Evolutionary conservation across 2,329 filamentous ascomycete species (phyloP).

Genomic region (Trichoderma atrobrunneum): DNA sequence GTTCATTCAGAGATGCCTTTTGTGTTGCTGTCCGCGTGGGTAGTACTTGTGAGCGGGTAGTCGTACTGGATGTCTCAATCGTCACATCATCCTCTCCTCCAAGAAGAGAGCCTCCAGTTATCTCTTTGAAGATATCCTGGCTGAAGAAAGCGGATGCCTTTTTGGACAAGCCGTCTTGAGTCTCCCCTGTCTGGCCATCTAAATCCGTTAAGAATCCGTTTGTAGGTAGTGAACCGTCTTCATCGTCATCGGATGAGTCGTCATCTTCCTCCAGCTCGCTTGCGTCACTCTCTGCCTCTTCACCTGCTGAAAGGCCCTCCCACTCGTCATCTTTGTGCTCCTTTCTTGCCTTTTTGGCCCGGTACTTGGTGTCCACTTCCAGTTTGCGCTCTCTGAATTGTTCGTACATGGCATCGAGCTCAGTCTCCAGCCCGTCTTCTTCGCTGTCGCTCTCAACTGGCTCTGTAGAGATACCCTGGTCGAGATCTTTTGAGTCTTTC

Average conservation of each 20-base stretch:
- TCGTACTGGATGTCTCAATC: conserved; percentile 16
- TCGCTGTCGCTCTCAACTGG: conserved; percentile 70
- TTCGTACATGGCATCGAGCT: conserved; percentile 86
- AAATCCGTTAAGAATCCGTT: conserved; percentile 38
- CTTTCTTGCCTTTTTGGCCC: conserved; percentile 83
- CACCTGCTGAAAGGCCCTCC: conserved; percentile 77
- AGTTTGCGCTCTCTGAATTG: conserved; percentile 78
- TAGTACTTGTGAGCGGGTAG: neutral
- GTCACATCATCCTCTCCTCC: conserved; percentile 39
- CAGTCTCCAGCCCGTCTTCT: conserved; percentile 75
- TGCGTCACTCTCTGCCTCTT: conserved; percentile 50
- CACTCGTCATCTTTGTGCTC: conserved; percentile 84
- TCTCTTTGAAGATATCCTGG: conserved; percentile 88
- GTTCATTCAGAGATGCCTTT: neutral
- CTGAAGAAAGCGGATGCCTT: conserved; percentile 87
- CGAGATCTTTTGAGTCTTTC: conserved; percentile 53
- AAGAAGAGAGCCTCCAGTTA: conserved; percentile 62
- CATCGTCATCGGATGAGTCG: conserved; percentile 36
- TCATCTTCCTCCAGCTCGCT: conserved; percentile 59
- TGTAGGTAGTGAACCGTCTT: conserved; percentile 13
- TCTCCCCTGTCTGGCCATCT: conserved; percentile 40
- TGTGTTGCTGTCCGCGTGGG: neutral
- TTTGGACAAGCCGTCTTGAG: conserved; percentile 64
- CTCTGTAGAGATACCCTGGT: conserved; percentile 55
- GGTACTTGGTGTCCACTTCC: conserved; percentile 78